phyloP scores from a whole-genome alignment of 1,284 basidiomycete genomes.

The Ustilago shanxiensis region DNA sequence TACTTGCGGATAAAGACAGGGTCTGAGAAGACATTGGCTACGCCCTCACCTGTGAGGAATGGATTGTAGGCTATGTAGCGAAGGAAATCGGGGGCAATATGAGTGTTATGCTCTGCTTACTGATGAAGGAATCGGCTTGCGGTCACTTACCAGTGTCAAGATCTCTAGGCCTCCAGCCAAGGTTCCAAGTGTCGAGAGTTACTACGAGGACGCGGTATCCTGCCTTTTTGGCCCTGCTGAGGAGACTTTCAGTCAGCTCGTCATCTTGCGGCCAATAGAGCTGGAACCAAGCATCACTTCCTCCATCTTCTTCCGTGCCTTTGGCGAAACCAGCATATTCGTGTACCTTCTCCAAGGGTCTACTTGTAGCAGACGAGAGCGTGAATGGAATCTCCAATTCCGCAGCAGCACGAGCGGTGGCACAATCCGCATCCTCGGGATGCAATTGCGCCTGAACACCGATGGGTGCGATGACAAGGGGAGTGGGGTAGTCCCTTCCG shows the following conservation, averaged over 20 bases:
- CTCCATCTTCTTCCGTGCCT: constrained; percentile 23
- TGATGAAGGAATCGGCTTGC: not conserved
- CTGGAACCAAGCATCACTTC: constrained; percentile 61
- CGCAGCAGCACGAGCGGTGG: constrained; percentile 48
- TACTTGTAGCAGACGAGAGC: constrained; percentile 55
- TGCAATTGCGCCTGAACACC: constrained; percentile 61
- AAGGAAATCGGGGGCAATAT: not conserved
- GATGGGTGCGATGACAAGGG: constrained; percentile 61
- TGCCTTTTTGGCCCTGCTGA: constrained; percentile 77
- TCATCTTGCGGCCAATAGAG: constrained; percentile 75
- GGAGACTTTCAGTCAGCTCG: constrained; percentile 77
- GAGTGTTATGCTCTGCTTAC: not conserved
- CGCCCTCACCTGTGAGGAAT: constrained; percentile 74
- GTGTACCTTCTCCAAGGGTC: constrained; percentile 53
- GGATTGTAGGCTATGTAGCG: constrained; percentile 75
- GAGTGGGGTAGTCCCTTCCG: constrained; percentile 51
- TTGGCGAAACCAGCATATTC: constrained; percentile 35
- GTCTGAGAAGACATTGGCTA: constrained; percentile 62
- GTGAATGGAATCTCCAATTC: constrained; percentile 57
- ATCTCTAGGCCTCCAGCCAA: constrained; percentile 59
- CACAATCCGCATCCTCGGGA: constrained; percentile 43
- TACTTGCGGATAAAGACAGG: constrained; percentile 57
- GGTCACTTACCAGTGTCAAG: constrained; percentile 36
- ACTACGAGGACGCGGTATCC: constrained; percentile 78
- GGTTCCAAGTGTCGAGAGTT: constrained; percentile 63